These are phyloP conservation scores for Geoglossum cookeanum DNA, from an alignment of 2,329 filamentous ascomycete species.

Conservation along the genomic window DNA sequence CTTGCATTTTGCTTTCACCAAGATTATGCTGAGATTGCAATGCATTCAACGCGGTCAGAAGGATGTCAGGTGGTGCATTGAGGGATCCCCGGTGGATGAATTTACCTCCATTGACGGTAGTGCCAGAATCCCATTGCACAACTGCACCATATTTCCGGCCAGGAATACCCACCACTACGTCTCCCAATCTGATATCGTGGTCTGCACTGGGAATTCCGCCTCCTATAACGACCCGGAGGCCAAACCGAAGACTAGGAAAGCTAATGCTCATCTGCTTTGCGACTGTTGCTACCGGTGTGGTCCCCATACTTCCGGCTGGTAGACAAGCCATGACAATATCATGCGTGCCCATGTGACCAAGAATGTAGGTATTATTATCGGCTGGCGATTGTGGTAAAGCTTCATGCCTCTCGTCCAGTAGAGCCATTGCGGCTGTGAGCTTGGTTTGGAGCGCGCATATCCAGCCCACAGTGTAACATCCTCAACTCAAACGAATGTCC, in stretches of 20 bases:
- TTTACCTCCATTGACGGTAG: no score
- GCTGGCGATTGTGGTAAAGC: neutral
- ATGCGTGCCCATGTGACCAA: constrained; percentile 6
- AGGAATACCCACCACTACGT: no score
- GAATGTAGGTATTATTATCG: constrained; percentile 7
- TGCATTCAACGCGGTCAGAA: no score
- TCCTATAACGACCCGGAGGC: constrained; percentile 10
- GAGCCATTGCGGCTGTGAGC: constrained; percentile 6
- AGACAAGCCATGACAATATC: constrained; percentile 10
- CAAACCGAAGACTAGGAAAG: constrained; percentile 4
- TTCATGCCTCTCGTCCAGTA: constrained; percentile 7
- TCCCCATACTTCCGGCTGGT: constrained; percentile 6
- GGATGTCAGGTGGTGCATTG: no score
- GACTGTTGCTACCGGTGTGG: constrained; percentile 6
- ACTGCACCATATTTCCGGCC: no score
- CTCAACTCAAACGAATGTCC: no score
- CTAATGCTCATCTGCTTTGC: constrained; percentile 7
- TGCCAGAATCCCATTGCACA: no score
- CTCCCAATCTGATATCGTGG: neutral
- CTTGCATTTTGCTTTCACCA: no score
- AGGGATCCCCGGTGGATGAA: no score
- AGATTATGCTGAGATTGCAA: no score
- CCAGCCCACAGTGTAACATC: constrained; percentile 6
- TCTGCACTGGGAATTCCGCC: constrained; percentile 9
- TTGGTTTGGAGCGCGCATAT: constrained; percentile 10